Conservation (phyloP, 139 green algal species). For the Limnomonas spitsbergensis region DNA sequence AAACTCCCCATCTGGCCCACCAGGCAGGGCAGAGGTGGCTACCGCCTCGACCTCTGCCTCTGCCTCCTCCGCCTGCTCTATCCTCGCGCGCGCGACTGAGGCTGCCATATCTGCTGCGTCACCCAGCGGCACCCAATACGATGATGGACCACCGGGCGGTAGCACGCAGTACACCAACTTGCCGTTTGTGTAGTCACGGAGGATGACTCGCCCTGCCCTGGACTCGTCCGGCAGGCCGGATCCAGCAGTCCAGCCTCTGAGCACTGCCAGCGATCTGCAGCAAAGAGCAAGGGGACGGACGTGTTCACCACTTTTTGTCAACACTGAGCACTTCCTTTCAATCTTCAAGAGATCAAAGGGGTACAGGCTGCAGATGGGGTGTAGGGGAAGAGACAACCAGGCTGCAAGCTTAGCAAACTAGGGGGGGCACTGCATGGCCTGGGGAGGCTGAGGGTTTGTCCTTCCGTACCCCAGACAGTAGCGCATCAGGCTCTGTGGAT, state of each 20-base stretch:
- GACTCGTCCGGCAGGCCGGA: slow-evolving; percentile 86
- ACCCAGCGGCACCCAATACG: slow-evolving; percentile 8
- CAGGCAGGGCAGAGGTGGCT: neutral
- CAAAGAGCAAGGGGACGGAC: slow-evolving; percentile 16
- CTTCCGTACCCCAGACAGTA: no score
- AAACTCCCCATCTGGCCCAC: neutral
- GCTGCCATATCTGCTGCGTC: neutral
- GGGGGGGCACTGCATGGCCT: no score
- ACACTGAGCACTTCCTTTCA: no score
- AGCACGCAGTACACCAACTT: slow-evolving; percentile 80
- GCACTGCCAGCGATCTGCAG: slow-evolving; percentile 57
- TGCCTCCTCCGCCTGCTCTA: neutral
- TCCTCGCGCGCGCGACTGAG: neutral
- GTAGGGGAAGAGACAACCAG: no score
- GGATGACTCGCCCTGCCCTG: slow-evolving; percentile 63
- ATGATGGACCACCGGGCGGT: slow-evolving; percentile 51
- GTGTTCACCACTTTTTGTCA: neutral
- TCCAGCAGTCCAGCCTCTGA: slow-evolving; percentile 67
- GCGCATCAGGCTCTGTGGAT: no score
- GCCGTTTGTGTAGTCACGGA: slow-evolving; percentile 90
- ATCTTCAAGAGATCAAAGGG: no score
- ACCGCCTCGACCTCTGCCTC: neutral
- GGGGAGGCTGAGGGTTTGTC: no score
- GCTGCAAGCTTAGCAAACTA: no score
- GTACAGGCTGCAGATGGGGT: no score